A percentile compares a stretch with the other conserved stretches of the same genome.
phyloP scores from a whole-genome alignment of 2,329 filamentous ascomycete species.

The Xenosphaeropsis pyriputrescens region DNA sequence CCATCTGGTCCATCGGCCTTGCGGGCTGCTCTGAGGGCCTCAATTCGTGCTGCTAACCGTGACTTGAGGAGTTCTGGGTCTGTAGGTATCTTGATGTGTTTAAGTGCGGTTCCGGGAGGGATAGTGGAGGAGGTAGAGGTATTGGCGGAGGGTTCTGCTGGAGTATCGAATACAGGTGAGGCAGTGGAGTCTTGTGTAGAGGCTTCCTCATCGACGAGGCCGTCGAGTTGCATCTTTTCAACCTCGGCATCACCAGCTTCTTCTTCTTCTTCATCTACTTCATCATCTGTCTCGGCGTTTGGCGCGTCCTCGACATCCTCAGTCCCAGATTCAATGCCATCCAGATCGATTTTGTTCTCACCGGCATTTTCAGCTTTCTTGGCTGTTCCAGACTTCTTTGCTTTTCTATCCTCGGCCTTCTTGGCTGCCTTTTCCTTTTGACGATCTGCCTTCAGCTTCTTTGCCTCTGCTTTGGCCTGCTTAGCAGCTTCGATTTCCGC shows the following conservation, averaged over 20 bases:
- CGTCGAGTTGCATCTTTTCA: constrained; percentile 28
- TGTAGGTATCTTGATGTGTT: constrained; percentile 50
- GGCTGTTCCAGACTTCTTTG: constrained; percentile 13
- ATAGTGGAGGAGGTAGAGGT: constrained; percentile 58
- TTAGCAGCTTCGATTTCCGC: constrained; percentile 21
- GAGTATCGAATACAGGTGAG: constrained; percentile 47
- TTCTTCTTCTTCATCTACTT: constrained; percentile 5
- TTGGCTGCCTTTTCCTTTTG: constrained; percentile 23
- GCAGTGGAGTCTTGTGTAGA: constrained; percentile 25
- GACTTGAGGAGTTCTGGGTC: constrained; percentile 64
- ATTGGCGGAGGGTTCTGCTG: constrained; percentile 35
- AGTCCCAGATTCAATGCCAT: constrained; percentile 4
- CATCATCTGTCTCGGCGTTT: constrained; percentile 12
- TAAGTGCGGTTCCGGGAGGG: constrained; percentile 44
- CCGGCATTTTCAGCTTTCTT: constrained; percentile 8
- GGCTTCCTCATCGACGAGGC: constrained; percentile 28
- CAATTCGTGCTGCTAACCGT: constrained; percentile 70
- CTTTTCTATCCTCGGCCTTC: constrained; percentile 27
- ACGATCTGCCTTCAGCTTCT: constrained; percentile 15
- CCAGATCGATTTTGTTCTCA: constrained; percentile 19
- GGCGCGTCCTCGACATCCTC: constrained; percentile 13
- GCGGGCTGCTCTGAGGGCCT: constrained; percentile 68
- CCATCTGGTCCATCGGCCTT: constrained; percentile 80
- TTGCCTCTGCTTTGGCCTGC: constrained; percentile 12
- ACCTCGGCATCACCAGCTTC: constrained; percentile 18